Evolutionary conservation across 225 moss, liverwort and hornwort species (phyloP), one percentile per base, ranked within the genome.

Genomic region (Anthoceros angustus): DNA sequence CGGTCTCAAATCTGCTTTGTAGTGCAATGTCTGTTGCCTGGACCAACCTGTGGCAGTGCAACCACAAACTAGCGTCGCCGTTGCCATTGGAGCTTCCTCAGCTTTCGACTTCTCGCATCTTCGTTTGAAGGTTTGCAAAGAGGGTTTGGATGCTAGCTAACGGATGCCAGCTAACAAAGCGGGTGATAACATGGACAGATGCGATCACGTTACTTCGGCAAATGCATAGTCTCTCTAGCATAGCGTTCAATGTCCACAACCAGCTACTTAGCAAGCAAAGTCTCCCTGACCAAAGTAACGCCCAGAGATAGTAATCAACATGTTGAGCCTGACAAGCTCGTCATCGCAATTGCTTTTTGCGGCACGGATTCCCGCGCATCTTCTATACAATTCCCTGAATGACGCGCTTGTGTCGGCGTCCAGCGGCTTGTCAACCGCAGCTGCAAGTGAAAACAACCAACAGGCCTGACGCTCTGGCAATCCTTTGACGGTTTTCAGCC

Each of bases 321-420:
- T 55, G 55, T 55, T 55, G 15, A 55, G 15, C 55, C 18, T 55
- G 1, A 55, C 55, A 55, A 55, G 55, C 55, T 55, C 55, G 5
- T 55, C 55, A 55, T 55, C 55, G 55, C 7, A 18, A 20, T n/a
- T 55, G 55, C n/a, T 55, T 55, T 55, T 55, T 0, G 55, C 18
- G 55, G 55, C 55, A 2, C 55, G 45, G 41, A 42, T 14, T 6
- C 21, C 40, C 15, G 23, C 46, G 0, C 48, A 82, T 77, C 85
- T 80, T 77, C 95, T 89, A 65, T 91, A 69, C 73, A 98, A 65
- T 5, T 85, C 72, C 61, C 95, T 72, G 64, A 92, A 86, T 46
- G 95, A 83, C 46, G 95, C 88, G 77, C 88, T 87, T 32, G 91
- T 98, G 70, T 91, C 88, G 11, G 82, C 91, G 77, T 91, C 88